Percentiles rank a stretch among this genome's conserved stretches.
Evolutionary conservation across 2,329 filamentous ascomycete species (phyloP).

Genomic region (Penicillium sp.): DNA sequence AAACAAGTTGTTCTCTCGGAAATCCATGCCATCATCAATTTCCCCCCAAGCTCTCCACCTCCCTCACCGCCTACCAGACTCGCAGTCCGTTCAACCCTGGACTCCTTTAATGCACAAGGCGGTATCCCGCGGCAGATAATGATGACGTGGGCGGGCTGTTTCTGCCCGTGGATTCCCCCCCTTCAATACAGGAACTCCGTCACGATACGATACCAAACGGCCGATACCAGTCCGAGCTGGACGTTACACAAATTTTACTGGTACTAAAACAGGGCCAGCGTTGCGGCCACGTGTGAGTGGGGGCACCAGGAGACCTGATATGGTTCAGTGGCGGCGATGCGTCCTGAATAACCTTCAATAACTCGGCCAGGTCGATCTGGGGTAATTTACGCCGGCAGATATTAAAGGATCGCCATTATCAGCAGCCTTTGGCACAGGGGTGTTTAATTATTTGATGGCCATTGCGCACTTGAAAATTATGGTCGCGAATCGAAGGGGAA

Average conservation of each 20-base stretch:
- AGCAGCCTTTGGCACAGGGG: not conserved
- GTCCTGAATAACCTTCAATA: conserved; percentile 5
- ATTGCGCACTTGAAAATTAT: not conserved
- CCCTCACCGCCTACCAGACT: conserved; percentile 12
- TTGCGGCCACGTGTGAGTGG: conserved; percentile 29
- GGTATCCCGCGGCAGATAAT: conserved; percentile 7
- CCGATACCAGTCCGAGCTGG: not conserved
- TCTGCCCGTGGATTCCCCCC: conserved; percentile 5
- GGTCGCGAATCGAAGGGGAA: not conserved
- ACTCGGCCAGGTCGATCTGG: conserved; percentile 24
- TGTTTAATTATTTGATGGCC: not conserved
- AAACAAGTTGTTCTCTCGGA: not conserved
- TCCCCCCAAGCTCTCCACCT: not conserved
- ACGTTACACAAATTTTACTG: conserved; percentile 1
- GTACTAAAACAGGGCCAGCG: conserved; percentile 12
- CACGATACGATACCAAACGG: not conserved
- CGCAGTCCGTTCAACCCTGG: not conserved
- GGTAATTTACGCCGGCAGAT: conserved; percentile 20
- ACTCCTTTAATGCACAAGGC: not conserved
- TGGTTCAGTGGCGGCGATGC: conserved; percentile 16
- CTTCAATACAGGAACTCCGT: not conserved
- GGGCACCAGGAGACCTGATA: conserved; percentile 9
- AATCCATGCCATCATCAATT: conserved; percentile 3
- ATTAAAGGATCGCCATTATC: not conserved
- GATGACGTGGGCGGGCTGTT: conserved; percentile 20